Evolutionary conservation across 2,329 filamentous ascomycete species (phyloP).

Genomic region (Xylariales sp.): DNA sequence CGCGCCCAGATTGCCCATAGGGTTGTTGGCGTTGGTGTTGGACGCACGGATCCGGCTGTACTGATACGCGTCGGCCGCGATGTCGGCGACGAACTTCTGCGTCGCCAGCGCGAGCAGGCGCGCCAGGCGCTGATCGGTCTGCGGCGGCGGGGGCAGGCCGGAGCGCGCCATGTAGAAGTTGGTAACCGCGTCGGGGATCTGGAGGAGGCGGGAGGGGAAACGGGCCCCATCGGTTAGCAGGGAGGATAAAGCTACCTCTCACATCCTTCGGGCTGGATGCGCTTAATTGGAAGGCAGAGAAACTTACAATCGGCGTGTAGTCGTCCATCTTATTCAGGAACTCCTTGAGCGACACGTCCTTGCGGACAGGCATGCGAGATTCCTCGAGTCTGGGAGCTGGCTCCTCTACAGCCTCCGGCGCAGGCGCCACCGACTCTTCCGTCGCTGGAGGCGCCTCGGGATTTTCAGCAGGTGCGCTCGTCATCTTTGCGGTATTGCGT

Average conservation of each 20-base stretch:
- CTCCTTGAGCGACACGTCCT: slow-evolving; percentile 88
- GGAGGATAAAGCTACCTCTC: neutral
- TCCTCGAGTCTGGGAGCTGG: slow-evolving; percentile 31
- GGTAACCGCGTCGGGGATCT: slow-evolving; percentile 97
- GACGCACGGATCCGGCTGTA: slow-evolving; percentile 95
- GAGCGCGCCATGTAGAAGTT: slow-evolving; percentile 97
- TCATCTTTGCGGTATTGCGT: slow-evolving; percentile 13
- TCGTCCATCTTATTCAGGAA: slow-evolving; percentile 97
- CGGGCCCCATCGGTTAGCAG: neutral
- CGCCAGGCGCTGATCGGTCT: slow-evolving; percentile 84
- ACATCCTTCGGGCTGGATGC: slow-evolving; percentile 1
- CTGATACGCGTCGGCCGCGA: slow-evolving; percentile 96
- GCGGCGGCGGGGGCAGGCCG: slow-evolving; percentile 86
- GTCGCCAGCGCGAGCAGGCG: slow-evolving; percentile 95
- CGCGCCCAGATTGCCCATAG: slow-evolving; percentile 80
- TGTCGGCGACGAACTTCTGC: slow-evolving; percentile 97
- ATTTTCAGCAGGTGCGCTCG: slow-evolving; percentile 23
- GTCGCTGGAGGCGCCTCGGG: slow-evolving; percentile 18
- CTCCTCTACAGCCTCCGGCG: slow-evolving; percentile 17
- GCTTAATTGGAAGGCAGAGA: too few species aligned
- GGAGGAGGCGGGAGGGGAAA: slow-evolving; percentile 5
- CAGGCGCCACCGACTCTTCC: slow-evolving; percentile 12
- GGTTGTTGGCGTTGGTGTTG: slow-evolving; percentile 82
- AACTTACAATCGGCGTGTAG: slow-evolving; percentile 86
- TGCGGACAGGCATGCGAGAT: slow-evolving; percentile 69